These are phyloP conservation scores for Physcia stellaris DNA, from an alignment of 495 filamentous ascomycete genomes.

Conservation along the genomic window DNA sequence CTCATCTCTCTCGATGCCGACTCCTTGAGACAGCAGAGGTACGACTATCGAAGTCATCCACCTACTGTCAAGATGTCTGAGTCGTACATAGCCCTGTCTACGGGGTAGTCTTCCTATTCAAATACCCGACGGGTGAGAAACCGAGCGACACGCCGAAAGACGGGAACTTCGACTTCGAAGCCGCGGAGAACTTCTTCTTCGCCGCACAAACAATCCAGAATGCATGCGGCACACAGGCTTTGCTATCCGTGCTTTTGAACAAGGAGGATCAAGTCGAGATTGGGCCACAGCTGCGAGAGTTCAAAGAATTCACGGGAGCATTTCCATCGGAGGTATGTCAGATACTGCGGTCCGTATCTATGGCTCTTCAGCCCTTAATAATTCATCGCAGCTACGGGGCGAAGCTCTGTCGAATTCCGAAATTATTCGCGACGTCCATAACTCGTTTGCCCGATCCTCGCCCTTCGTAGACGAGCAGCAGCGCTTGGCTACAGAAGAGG, in stretches of 20 bases:
- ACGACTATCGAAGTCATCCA: too few species aligned
- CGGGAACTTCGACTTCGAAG: conserved; percentile 63
- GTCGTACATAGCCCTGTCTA: conserved; percentile 54
- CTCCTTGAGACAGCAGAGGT: conserved; percentile 51
- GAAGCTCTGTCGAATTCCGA: conserved; percentile 59
- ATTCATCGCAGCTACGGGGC: conserved; percentile 35
- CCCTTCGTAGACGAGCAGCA: conserved; percentile 86
- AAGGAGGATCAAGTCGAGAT: conserved; percentile 46
- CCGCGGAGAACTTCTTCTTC: conserved; percentile 75
- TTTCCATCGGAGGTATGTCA: conserved; percentile 61
- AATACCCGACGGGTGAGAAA: conserved; percentile 70
- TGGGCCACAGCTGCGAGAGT: conserved; percentile 52
- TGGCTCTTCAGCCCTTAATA: conserved; percentile 2
- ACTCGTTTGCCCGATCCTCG: conserved; percentile 74
- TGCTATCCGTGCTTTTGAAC: conserved; percentile 87
- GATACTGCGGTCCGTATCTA: not conserved
- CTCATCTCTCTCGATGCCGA: conserved; percentile 79
- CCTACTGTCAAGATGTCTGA: too few species aligned
- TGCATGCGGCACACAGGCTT: conserved; percentile 93
- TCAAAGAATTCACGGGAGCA: conserved; percentile 81
- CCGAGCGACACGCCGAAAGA: conserved; percentile 50
- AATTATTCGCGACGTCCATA: conserved; percentile 82
- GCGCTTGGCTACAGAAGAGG: conserved; percentile 39
- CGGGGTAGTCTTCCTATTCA: conserved; percentile 99
- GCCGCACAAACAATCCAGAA: conserved; percentile 98